Percentiles rank a stretch among this genome's conserved stretches.
Evolutionary conservation across 2,329 filamentous ascomycete genomes (phyloP).

Genomic region (Aspergillus costaricaensis): DNA sequence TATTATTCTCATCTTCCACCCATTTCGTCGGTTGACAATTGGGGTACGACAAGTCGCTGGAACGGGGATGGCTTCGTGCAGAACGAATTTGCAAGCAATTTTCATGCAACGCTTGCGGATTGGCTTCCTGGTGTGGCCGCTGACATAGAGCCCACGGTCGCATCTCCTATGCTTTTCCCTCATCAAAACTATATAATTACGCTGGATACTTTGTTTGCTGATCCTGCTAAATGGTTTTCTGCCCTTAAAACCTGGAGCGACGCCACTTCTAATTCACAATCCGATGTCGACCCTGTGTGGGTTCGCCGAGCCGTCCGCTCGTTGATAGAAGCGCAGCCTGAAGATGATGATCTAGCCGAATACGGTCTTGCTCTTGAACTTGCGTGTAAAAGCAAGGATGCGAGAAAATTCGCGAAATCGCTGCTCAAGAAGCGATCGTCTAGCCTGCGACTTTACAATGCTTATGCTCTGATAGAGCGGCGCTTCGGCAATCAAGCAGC

Average conservation of each 20-base stretch:
- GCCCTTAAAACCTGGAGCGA: slow-evolving; percentile 37
- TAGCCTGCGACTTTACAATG: slow-evolving; percentile 71
- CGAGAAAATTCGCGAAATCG: slow-evolving; percentile 70
- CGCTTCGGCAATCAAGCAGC: slow-evolving; percentile 58
- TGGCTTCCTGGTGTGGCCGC: slow-evolving; percentile 27
- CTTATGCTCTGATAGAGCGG: slow-evolving; percentile 73
- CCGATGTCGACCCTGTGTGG: slow-evolving; percentile 49
- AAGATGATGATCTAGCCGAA: slow-evolving; percentile 60
- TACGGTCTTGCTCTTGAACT: slow-evolving; percentile 72
- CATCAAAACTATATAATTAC: slow-evolving; percentile 45
- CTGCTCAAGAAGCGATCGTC: slow-evolving; percentile 69
- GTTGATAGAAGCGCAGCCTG: slow-evolving; percentile 50
- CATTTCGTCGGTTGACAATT: slow-evolving; percentile 31
- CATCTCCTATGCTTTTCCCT: slow-evolving; percentile 37
- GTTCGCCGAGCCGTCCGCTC: slow-evolving; percentile 59
- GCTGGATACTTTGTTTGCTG: slow-evolving; percentile 57
- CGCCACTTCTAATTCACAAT: slow-evolving; percentile 27
- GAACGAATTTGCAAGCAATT: slow-evolving; percentile 41
- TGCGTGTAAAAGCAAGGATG: slow-evolving; percentile 54
- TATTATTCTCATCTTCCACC: slow-evolving; percentile 68
- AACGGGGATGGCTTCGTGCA: slow-evolving; percentile 58
- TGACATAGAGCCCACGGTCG: slow-evolving; percentile 12
- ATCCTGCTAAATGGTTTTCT: slow-evolving; percentile 51
- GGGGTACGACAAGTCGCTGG: slow-evolving; percentile 39
- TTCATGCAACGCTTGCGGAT: slow-evolving; percentile 23